Evolutionary conservation across 2,329 filamentous ascomycete species (phyloP), one percentile per base, ranked within the genome.

Genomic region (Nemania diffusa): DNA sequence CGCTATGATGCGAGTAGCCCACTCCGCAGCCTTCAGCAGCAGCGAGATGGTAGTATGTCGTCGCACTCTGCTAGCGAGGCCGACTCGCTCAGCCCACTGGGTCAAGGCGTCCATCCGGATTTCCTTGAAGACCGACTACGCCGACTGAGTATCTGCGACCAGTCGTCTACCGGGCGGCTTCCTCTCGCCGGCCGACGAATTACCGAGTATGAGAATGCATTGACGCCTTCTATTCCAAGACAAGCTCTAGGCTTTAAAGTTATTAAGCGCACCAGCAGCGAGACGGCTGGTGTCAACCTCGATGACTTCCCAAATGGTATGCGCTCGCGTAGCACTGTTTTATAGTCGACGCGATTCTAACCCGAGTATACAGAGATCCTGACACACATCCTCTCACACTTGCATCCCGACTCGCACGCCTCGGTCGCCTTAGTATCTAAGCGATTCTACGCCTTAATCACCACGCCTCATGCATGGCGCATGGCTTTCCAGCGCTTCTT

Each of bases 401-500:
- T 99, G 59, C 91, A 94, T 58, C 93, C 94, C 9, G 88, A 92
- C 69, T 94, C 95, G 26, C 88, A 98, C 73, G 90, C 91, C 20
- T 88, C 91, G 9, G 91, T 97, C 11, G 91, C 94, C 20, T 86
- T 97, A 57, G 93, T 98, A 32, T 97, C 93, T 37, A 92, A 90
- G 75, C 91, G 92, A 62, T 97, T 98, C 77, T 92, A 97, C 79
- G 85, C 87, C 59, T 84, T 98, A 46, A 91, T 98, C 63, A 97
- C 93, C 4, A 95, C 92, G 1, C 93, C 94, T 17, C 93, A 97
- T 80, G 94, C 94, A 7, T 98, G 95, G 95, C 90, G 93, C 70
- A 92, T 94, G 77, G 95, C 94, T 5, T 98, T 98, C 77, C 87
- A 93, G 73, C 93, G 94, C 69, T 95, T 90, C 81, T 99, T 98